Conservation (phyloP, 805 yeast species). For the Candida verbasci region DNA sequence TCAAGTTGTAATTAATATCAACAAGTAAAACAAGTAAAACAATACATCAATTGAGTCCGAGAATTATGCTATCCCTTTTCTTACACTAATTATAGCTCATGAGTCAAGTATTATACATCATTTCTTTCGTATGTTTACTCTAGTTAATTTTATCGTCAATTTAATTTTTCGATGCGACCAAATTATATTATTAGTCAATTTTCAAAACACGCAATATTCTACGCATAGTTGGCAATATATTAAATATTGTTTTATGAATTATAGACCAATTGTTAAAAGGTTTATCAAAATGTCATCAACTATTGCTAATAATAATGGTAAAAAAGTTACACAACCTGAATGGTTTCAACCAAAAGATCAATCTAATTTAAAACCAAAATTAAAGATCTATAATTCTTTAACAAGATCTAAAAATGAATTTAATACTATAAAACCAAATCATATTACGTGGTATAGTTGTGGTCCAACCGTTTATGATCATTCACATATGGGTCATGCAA, state of each 20-base stretch:
- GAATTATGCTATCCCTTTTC: no score
- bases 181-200: conserved; percentile 2
- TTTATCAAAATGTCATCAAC: conserved; percentile 10
- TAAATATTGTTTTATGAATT: conserved; percentile 7
- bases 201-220: not conserved
- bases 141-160: no score
- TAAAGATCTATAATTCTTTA: conserved; percentile 76
- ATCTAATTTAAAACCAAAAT: conserved; percentile 18
- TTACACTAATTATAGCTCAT: no score
- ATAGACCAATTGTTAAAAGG: not conserved
- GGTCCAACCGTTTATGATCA: conserved; percentile 98
- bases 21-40: no score
- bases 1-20: not conserved
- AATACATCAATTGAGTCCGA: no score
- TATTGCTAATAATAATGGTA: conserved; percentile 8
- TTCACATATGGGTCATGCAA: conserved; percentile 97
- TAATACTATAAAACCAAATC: conserved; percentile 58
- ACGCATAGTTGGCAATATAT: no score
- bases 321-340: conserved; percentile 34
- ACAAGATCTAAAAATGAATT: conserved; percentile 79
- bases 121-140: no score
- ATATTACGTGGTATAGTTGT: conserved; percentile 93
- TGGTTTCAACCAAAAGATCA: conserved; percentile 24
- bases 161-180: not conserved
- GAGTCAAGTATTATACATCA: no score